Evolutionary conservation across 2,329 filamentous ascomycete genomes (phyloP).

Genomic region (Laburnicola sp.): DNA sequence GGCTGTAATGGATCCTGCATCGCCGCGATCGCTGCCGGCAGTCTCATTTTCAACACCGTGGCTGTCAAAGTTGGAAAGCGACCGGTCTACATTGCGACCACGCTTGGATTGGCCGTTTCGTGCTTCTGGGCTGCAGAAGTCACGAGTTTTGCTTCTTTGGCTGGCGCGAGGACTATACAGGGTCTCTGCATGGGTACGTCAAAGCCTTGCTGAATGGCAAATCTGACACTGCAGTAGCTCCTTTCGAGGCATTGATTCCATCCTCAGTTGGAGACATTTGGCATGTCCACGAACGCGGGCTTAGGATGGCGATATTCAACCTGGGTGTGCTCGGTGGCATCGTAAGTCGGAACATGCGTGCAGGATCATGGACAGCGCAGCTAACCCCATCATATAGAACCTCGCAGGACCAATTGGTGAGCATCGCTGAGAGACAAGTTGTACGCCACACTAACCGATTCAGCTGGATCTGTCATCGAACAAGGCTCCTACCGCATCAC

Average conservation of each 20-base stretch:
- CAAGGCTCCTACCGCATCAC: slow-evolving; percentile 22
- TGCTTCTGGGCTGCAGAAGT: slow-evolving; percentile 31
- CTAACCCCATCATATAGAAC: slow-evolving; percentile 10
- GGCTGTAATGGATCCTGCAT: slow-evolving; percentile 28
- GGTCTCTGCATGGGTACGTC: slow-evolving; percentile 26
- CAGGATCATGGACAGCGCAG: neutral
- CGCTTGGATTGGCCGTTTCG: slow-evolving; percentile 23
- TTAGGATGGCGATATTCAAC: slow-evolving; percentile 31
- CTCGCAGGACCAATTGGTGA: slow-evolving; percentile 26
- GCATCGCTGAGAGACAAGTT: neutral
- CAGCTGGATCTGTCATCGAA: slow-evolving; percentile 27
- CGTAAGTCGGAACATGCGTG: slow-evolving; percentile 6
- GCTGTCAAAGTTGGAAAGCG: slow-evolving; percentile 30
- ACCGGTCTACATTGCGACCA: slow-evolving; percentile 25
- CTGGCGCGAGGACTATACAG: slow-evolving; percentile 23
- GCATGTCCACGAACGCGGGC: slow-evolving; percentile 30
- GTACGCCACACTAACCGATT: neutral
- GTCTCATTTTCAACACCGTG: slow-evolving; percentile 25
- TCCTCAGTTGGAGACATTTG: slow-evolving; percentile 28
- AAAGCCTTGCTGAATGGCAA: neutral
- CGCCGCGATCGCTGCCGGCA: slow-evolving; percentile 23
- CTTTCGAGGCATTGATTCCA: slow-evolving; percentile 31
- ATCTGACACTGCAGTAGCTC: slow-evolving; percentile 10
- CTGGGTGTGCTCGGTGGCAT: slow-evolving; percentile 30
- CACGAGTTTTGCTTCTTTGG: slow-evolving; percentile 25